Conservation (phyloP, 208 protist species). For the Phytomonas sp. region DNA sequence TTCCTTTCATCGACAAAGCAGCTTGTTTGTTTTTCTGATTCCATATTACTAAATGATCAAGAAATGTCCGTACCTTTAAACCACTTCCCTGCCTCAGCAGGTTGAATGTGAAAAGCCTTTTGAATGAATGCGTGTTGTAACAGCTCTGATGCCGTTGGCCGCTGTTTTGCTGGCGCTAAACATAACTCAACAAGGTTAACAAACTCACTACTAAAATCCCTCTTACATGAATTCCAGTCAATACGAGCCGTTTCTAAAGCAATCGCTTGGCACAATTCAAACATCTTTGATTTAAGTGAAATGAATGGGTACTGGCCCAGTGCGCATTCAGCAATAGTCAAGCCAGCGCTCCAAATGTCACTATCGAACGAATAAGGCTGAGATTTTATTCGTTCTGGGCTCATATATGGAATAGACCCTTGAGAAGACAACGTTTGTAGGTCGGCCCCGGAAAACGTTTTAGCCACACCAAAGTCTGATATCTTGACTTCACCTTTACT, state of each 20-base stretch:
- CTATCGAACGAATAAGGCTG: constrained; percentile 84
- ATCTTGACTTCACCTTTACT: constrained; percentile 93
- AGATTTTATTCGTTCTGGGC: constrained; percentile 86
- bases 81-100: constrained; percentile 59
- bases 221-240: constrained; percentile 41
- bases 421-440: constrained; percentile 78
- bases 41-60: constrained; percentile 4
- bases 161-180: constrained; percentile 33
- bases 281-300: constrained; percentile 60
- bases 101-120: constrained; percentile 46
- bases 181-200: constrained; percentile 76
- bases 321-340: constrained; percentile 84
- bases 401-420: constrained; percentile 93
- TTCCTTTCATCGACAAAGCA: not conserved
- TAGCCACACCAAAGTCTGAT: constrained; percentile 95
- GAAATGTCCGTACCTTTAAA: constrained; percentile 8
- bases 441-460: constrained; percentile 68
- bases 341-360: constrained; percentile 90
- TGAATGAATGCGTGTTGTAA: constrained; percentile 73
- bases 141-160: constrained; percentile 62
- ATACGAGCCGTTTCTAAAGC: constrained; percentile 47
- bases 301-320: constrained; percentile 82
- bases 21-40: constrained; percentile 4
- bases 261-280: constrained; percentile 79
- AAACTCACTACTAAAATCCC: constrained; percentile 53